Base-by-base conservation (phyloP, 495 filamentous ascomycete species). In the Penicillium angulare region DNA sequence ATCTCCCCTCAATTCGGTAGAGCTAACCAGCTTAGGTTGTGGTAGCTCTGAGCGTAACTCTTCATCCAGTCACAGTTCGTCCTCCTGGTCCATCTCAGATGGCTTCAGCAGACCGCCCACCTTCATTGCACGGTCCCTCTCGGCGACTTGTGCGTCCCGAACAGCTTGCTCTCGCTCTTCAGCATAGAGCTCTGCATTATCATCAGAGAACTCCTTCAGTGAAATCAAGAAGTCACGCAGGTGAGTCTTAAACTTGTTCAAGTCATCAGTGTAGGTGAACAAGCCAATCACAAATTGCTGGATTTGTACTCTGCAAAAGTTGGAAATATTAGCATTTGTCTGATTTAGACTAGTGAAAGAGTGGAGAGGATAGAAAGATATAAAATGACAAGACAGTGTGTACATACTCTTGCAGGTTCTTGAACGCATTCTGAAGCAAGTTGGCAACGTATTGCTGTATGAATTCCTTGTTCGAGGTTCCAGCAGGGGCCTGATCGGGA, bases 211-310 rank as follows among this genome's bases (percentile, higher is more conserved):
- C 71, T 99, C 93, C 71, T 95, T 96, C 46, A 99, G 73, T 22
- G 91, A 91, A 58, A 99, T 96, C 47, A 99, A 72, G 82, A 99
- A 99, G 67, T 99, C 93, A 49, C 93, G 89, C 40, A 97, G 80
- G 47, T 91, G 86, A 33, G 95, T 82, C 70, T 96, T 96, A 83
- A 97, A 97, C 60, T 87, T 86, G 62, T 84, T 83, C 47, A 92
- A 80, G 50, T 92, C 86, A 43, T 82, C 82, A 61, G 95, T 96
- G 45, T 84, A 75, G 2, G 83, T 80, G 71, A 96, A 96, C 5
- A 97, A 72, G 5, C 86, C 86, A 45, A 93, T 81, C 20, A 97
- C 89, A 65, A 99, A 99, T 40, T 82, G 76, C 55, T 82, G 81
- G 59, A 97, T 93, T 82, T 97, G 92, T 7, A 78, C 77, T 46